Base-by-base conservation (phyloP, 306 rosid genomes). In the Alnus glutinosa region DNA sequence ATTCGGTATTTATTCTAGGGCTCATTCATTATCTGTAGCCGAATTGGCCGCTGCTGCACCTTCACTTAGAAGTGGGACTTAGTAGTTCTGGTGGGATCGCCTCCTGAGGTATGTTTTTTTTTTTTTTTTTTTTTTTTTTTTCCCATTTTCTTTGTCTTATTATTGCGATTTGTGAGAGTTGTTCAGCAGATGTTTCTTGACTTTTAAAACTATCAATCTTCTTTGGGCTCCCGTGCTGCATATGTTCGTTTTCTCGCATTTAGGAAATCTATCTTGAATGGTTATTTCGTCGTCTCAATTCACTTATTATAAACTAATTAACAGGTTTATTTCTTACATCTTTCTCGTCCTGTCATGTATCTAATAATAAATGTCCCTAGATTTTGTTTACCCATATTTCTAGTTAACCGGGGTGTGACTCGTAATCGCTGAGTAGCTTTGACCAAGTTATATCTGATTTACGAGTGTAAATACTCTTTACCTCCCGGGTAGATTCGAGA, bases 21-120 rank as follows among this genome's bases (percentile, higher is more conserved):
- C 72, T 67, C 51, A 42, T 18, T 42, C 72, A 4, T 67, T 67
- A 67, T 67, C 72, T 23, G 3, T 39, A 42, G 42, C 72, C 51
- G 72, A 42, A 8, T 2, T 39, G 2, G 51, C 32, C 1, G 50
- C 14, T 23, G 9, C 71, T 67, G 48, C 5, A 16, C 72, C 71
- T 67, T 28, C 5, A 15, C 71, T 9, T 58, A 58, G 30, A 23
- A 23, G 34, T 39, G 18, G 47, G 30, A 9, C 16, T 4, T 52
- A 28, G 36, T 39, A 51, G 8, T 42, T 16, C 30, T 11, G 32
- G 46, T 3, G 9, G 13, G 4, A 68, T 68, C 34, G 32, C 32
- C 49, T 39, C 42, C 49, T 67, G 32, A 5, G 72, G 72, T 42
- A 68, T 34, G 48, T 34, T 42, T 18, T 42, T 9, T 8, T 66